Evolutionary conservation across 495 filamentous ascomycete species (phyloP), one percentile per base, ranked within the genome.

Genomic region (Cercophora scortea): DNA sequence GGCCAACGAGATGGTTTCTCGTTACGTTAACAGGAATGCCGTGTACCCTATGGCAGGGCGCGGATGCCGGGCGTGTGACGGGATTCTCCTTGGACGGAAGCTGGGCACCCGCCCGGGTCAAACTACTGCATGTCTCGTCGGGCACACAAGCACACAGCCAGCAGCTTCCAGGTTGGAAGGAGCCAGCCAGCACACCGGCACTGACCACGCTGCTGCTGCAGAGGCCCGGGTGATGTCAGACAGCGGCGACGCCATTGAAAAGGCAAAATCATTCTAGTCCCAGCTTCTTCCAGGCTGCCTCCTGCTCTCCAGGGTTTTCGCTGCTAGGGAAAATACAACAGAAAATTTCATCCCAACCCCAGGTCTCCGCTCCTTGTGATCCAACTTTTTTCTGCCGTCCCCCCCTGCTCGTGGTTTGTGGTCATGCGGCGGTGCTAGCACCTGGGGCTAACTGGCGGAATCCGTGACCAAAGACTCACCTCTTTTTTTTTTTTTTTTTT

Each of bases 1-100:
- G 43, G 48, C 58, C 58, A 57, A 57, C 58, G 54, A 54, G 50
- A 54, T 38, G 6, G 25, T 36, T 59, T 55, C 40, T 12, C 38
- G 48, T 56, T 60, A 56, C 53, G 50, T 56, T 54, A 54, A 25
- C 25, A 25, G 25, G 25, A 25, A 25, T 25, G 25, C 25, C 25
- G 25, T 25, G 25, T 25, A 25, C 25, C 25, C 25, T 25, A 25
- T 25, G 25, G 25, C 25, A 25, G 25, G 25, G 25, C 25, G 25
- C 25, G 25, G 25, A 25, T 25, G 25, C 25, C 25, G 25, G 25
- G 25, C 25, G 25, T 25, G 25, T 25, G 25, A 25, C 25, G 25
- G 25, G 5, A 25, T 25, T 25, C 25, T 25, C 25, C 25, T 25
- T 25, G 25, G 25, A 25, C 25, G 25, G 25, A 25, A 25, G 38